These are phyloP conservation scores for Naumovozyma baii DNA, from an alignment of 805 yeast species.

Conservation along the genomic window DNA sequence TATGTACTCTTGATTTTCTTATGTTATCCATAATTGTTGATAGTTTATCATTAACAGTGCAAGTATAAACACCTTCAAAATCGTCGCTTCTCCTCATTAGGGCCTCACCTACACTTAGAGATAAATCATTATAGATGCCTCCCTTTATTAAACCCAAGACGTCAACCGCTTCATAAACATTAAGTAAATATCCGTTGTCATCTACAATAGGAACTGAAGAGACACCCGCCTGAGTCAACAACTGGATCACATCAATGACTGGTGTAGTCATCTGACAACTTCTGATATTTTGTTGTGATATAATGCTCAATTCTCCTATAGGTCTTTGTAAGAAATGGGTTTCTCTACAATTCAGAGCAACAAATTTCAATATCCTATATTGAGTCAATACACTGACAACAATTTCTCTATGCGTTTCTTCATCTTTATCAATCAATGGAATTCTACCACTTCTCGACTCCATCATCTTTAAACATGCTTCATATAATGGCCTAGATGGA, in stretches of 20 bases:
- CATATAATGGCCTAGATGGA: slow-evolving; percentile 81
- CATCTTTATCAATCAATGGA: slow-evolving; percentile 90
- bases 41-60: slow-evolving; percentile 77
- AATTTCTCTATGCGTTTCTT: slow-evolving; percentile 82
- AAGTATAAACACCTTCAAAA: slow-evolving; percentile 95
- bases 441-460: slow-evolving; percentile 84
- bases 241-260: slow-evolving; percentile 83
- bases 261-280: slow-evolving; percentile 87
- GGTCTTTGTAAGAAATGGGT: slow-evolving; percentile 76
- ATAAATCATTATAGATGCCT: slow-evolving; percentile 83
- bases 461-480: slow-evolving; percentile 88
- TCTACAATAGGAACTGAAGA: slow-evolving; percentile 91
- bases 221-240: slow-evolving; percentile 68
- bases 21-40: slow-evolving; percentile 89
- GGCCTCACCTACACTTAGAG: slow-evolving; percentile 91
- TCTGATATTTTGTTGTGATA: slow-evolving; percentile 47
- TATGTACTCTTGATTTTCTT: slow-evolving; percentile 79
- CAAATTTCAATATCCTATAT: slow-evolving; percentile 90
- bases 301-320: slow-evolving; percentile 56
- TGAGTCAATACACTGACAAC: slow-evolving; percentile 93
- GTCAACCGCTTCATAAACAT: slow-evolving; percentile 94
- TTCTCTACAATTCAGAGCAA: slow-evolving; percentile 91
- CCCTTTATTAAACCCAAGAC: slow-evolving; percentile 87
- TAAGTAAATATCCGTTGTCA: slow-evolving; percentile 51
- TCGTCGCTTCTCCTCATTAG: slow-evolving; percentile 82